Evolutionary conservation across 139 green algal genomes (phyloP).

Genomic region (Micromonas pusilla): DNA sequence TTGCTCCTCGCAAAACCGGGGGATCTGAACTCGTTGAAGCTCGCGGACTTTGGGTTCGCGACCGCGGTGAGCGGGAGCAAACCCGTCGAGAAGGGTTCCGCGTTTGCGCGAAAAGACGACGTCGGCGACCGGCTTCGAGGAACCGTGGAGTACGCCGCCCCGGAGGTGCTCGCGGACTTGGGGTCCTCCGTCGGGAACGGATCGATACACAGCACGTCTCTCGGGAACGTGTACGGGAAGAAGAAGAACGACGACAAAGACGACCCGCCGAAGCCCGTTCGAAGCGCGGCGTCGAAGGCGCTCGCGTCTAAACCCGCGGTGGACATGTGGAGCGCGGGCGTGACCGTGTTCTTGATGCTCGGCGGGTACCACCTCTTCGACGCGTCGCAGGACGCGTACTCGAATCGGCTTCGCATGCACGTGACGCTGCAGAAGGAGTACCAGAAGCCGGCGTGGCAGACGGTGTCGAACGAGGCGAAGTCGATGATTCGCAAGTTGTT

Average conservation of each 20-base stretch:
- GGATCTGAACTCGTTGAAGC: constrained; percentile 19
- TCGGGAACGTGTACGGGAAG: too few species aligned
- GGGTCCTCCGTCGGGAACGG: too few species aligned
- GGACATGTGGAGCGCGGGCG: not conserved
- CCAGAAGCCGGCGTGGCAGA: not conserved
- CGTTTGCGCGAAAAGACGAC: not conserved
- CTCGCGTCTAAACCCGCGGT: too few species aligned
- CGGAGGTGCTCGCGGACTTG: constrained; percentile 16
- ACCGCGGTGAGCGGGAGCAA: not conserved
- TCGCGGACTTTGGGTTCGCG: constrained; percentile 24
- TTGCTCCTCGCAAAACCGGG: constrained; percentile 6
- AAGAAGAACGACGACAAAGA: too few species aligned
- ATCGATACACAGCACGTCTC: too few species aligned
- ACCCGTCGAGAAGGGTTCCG: not conserved
- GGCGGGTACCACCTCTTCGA: not conserved
- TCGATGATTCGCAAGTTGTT: not conserved
- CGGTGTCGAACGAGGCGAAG: not conserved
- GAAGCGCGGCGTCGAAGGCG: too few species aligned
- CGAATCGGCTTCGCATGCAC: not conserved
- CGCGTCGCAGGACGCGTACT: not conserved
- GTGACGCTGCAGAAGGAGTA: not conserved
- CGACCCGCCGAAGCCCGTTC: too few species aligned
- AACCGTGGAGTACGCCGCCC: constrained; percentile 19
- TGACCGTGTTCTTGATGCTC: not conserved
- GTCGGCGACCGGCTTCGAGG: not conserved